Percentiles rank a stretch among this genome's conserved stretches.
Evolutionary conservation across 73 alveolate genomes (phyloP).

Genomic region (Urostyla sp.): DNA sequence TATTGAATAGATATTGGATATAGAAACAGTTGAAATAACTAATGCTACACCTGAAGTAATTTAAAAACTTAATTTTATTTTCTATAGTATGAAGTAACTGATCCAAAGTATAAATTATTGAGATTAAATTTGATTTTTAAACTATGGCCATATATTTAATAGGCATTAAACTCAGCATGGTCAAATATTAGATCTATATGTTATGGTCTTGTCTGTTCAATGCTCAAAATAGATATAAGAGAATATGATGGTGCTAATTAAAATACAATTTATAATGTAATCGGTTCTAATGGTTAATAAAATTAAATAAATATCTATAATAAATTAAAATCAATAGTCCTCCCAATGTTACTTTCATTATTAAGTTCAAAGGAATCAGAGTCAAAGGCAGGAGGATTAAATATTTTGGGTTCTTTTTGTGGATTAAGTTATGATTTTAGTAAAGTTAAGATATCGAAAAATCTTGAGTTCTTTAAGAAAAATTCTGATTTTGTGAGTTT

Average conservation of each 20-base stretch:
- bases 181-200: conserved; percentile 76
- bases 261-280: too few species aligned
- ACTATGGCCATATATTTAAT: conserved; percentile 70
- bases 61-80: neutral
- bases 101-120: conserved; percentile 51
- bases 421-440: conserved; percentile 75
- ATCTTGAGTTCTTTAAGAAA: conserved; percentile 70
- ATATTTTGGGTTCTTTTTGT: conserved; percentile 77
- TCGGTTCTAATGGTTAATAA: neutral
- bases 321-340: conserved; percentile 51
- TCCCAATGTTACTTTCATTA: conserved; percentile 61
- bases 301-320: neutral
- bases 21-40: conserved; percentile 44
- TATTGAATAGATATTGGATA: conserved; percentile 8
- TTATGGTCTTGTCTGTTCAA: conserved; percentile 77
- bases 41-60: conserved; percentile 59
- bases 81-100: conserved; percentile 60
- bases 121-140: conserved; percentile 70
- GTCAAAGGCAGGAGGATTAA: conserved; percentile 78
- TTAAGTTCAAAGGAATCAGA: conserved; percentile 76
- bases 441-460: conserved; percentile 56
- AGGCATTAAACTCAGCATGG: conserved; percentile 74
- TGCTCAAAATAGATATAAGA: conserved; percentile 69
- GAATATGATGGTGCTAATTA: conserved; percentile 15
- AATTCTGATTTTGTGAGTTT: conserved; percentile 60